Evolutionary conservation across 495 filamentous ascomycete genomes (phyloP), one percentile per base, ranked within the genome.

Genomic region (Parmelia sp.): DNA sequence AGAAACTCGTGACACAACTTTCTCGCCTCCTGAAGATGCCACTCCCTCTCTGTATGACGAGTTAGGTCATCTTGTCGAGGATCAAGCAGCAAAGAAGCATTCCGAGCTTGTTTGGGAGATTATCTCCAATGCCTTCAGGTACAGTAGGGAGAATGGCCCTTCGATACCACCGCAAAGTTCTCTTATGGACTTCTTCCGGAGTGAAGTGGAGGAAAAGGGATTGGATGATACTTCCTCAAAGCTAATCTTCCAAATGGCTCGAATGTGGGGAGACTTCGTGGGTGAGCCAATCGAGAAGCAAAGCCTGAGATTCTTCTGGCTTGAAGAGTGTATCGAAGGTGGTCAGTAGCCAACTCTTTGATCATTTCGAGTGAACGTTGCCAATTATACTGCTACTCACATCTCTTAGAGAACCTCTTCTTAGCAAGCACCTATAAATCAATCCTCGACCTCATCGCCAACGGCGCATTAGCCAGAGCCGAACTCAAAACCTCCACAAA

Each of bases 311-410:
- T 96, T 91, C 75, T 95, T 97, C 69, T 93, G 88, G 81, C 71
- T 98, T n/a, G 94, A 98, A 74, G 91, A 97, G 75, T 92, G 88
- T 64, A 86, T 96, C 69, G 92, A 95, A 70, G 92, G 92, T 57
- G 87, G 90, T 90, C 73, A 49, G 31, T 36, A 42, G 49, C 49
- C 25, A 53, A 0, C 25, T 12, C 7, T 19, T 7, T 21, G 57
- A 19, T 8, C 0, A 31, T 21, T 19, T 17, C 42, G 5, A 25
- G 45, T 14, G 23, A 58, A 49, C 56, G 35, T 35, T 31, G 12
- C 39, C 11, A 42, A 17, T 27, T 29, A 23, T 31, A 53, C 49
- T 25, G 25, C 27, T 57, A 25, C 35, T 55, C 23, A 61, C 36
- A 37, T 21, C 31, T 58, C 68, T 36, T 59, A 94, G 93, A 90